Conservation (phyloP, 768 basidiomycete genomes). For the Boletus pseudo-olivaceus region DNA sequence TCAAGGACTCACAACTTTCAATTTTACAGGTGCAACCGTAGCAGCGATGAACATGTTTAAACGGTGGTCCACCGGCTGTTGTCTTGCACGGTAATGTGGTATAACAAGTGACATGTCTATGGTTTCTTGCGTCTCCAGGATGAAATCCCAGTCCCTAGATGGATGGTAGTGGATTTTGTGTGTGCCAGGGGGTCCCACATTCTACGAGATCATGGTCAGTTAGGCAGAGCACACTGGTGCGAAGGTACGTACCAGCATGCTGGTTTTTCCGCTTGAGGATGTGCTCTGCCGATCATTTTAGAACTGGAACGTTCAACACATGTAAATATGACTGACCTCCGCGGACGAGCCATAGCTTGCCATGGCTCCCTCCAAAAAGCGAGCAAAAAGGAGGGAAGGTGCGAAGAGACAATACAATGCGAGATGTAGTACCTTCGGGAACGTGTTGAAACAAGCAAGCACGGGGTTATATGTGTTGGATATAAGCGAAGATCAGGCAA, state of each 20-base stretch:
- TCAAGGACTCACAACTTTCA: constrained; percentile 62
- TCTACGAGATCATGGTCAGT: constrained; percentile 14
- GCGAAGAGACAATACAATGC: neutral
- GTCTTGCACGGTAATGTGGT: constrained; percentile 74
- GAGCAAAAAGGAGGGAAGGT: neutral
- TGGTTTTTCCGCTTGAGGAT: constrained; percentile 16
- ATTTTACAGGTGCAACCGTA: constrained; percentile 52
- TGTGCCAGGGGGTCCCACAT: constrained; percentile 41
- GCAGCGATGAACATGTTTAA: constrained; percentile 65
- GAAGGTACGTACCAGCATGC: constrained; percentile 12
- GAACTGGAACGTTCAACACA: neutral
- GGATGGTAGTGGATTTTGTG: constrained; percentile 64
- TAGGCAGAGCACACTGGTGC: neutral
- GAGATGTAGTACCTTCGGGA: constrained; percentile 3
- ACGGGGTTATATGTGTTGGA: constrained; percentile 13
- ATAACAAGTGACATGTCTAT: constrained; percentile 67
- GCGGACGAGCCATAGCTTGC: constrained; percentile 23
- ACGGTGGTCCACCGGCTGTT: constrained; percentile 69
- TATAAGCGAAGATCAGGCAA: constrained; percentile 6
- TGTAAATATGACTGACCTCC: constrained; percentile 23
- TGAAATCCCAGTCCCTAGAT: constrained; percentile 64
- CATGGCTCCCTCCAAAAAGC: constrained; percentile 18
- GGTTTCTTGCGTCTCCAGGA: constrained; percentile 49
- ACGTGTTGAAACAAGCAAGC: neutral
- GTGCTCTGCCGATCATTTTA: constrained; percentile 23